Evolutionary conservation across 176 grass and related monocot genomes (phyloP), one percentile per base, ranked within the genome.

Genomic region (Panicum miliaceum): DNA sequence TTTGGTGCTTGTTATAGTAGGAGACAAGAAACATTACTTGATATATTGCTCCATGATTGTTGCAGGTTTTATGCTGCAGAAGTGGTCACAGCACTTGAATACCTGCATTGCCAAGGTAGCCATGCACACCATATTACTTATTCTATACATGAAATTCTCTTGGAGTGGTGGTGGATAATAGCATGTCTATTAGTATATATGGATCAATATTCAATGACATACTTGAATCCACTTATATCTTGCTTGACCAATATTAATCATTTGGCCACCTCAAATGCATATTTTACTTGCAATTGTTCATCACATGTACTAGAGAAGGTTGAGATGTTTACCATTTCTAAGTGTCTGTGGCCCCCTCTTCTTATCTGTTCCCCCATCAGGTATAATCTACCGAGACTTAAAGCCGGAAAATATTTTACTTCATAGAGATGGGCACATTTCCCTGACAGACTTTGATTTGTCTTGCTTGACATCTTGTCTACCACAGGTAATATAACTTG

Each of bases 341-440:
- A 61, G 37, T 4, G 38, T 45, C 12, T 22, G 19, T 6, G 51
- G 1, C 42, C 41, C 25, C 4, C 19, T 8, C 0, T 12, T 88
- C 35, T 89, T 66, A 75, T 72, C 48, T 16, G 7, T 20, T 7
- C 9, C 7, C n/a, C 20, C 8, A 54, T 54, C 11, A 98, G 95
- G 95, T 68, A 94, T 98, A 86, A 98, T 98, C 71, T 95, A 98
- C 73, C 86, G 95, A 70, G 92, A 98, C 60, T 88, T 98, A 35
- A 98, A 98, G 77, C 95, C 95, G 64, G 89, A 93, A 86, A 98
- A 98, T 82, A 98, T 98, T 86, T 86, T 98, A 82, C 85, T 98
- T 86, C 82, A 88, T 43, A 74, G 82, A 46, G 89, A 98, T 60
- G 95, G 95, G 20, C 95, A 95, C 77, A 91, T 98, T 56, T 91